Base-by-base conservation (phyloP, 805 yeast genomes). In the Cyberlindnera japonica region DNA sequence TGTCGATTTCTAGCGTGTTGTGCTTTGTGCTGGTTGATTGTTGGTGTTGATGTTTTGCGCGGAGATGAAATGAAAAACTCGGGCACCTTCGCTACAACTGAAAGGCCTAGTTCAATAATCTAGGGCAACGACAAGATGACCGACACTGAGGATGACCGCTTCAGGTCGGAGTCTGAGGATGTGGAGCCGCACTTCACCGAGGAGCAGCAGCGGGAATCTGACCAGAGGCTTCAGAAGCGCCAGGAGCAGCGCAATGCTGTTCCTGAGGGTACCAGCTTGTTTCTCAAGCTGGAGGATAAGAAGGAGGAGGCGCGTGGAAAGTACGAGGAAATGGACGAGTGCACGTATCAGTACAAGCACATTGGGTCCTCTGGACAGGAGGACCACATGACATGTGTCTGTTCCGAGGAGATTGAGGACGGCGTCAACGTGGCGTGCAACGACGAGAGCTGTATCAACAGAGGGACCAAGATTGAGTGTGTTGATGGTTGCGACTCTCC, bases 381-480 rank as follows among this genome's bases (percentile, higher is more conserved):
- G 30, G 95, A 87, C 50, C 73, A 74, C 48, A 89, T 91, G 93
- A 77, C 90, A 13, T 91, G 99, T 69, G 97, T 89, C 57, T 91
- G 99, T 68, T 53, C 44, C 31, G 85, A 73, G 59, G 71, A 69
- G 15, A 70, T 44, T 45, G 68, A 18, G 3, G 74, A 67, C 1
- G 54, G 53, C 6, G 67, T 65, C 40, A 77, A 77, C 50, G 34
- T 55, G 12, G 95, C 97, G 2, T 91, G 99, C 71, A 86, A 80
- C 24, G 86, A 83, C 22, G 82, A 93, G 13, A 89, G 83, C 59
- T 91, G 99, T 73, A 89, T 93, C 54, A 91, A 91, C 63, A 67
- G 98, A 37, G 74, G 89, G 37, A 93, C 98, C 0, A 83, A 89
- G 28, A 89, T 91, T 35, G 99, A 91, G 63, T 91, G 99, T 74